phyloP scores from a whole-genome alignment of 257 asterid species.

The Vinca minor region DNA sequence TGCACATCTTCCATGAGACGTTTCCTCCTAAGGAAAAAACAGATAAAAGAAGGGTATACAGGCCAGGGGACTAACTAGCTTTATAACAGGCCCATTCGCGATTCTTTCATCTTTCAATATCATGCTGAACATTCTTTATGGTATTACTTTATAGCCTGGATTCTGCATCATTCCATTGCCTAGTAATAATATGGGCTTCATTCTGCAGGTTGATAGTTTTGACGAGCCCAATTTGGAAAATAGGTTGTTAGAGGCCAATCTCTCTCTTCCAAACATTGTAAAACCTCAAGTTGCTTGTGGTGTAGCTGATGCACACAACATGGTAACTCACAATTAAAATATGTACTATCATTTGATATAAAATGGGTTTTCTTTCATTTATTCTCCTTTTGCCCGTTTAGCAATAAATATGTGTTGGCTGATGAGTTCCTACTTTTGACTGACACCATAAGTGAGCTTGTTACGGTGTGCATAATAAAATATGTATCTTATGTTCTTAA shows the following conservation, averaged over 20 bases:
- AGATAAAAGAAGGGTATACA: no score
- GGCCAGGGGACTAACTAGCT: neutral
- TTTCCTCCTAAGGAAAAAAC: neutral
- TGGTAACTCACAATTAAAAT: conserved; percentile 46
- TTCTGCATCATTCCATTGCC: neutral
- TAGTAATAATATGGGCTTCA: neutral
- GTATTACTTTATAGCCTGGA: neutral
- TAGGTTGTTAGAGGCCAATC: conserved; percentile 59
- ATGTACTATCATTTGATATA: neutral
- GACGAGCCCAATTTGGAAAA: conserved; percentile 50
- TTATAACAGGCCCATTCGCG: neutral
- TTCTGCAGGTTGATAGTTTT: conserved; percentile 71
- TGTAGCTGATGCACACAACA: conserved; percentile 88
- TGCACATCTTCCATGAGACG: neutral
- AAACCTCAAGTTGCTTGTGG: conserved; percentile 99
- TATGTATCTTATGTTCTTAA: neutral
- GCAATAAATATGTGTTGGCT: neutral
- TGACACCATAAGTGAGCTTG: neutral
- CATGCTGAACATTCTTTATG: neutral
- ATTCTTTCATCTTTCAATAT: neutral
- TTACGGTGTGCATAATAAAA: neutral
- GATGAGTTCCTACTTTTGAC: neutral
- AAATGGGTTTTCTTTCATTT: neutral
- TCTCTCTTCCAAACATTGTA: conserved; percentile 73
- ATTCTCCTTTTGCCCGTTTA: neutral